phyloP scores from a whole-genome alignment of 805 yeast species.

The Metschnikowia dekortorum region DNA sequence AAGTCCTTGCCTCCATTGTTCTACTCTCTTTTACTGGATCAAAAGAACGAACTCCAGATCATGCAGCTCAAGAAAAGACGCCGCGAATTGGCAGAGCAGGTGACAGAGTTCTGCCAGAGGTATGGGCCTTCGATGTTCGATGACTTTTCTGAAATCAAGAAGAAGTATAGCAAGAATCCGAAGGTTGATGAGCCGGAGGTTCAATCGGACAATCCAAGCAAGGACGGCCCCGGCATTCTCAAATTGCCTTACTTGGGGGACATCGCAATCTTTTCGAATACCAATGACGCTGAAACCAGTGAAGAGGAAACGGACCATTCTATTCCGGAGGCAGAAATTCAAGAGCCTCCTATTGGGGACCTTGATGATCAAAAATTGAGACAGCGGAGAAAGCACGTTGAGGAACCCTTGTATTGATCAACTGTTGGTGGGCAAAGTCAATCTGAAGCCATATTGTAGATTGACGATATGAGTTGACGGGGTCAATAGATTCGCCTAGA shows the following conservation, averaged over 20 bases:
- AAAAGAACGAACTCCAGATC: slow-evolving; percentile 28
- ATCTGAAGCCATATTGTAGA: no score
- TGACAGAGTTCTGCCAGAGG: slow-evolving; percentile 31
- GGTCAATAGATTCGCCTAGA: no score
- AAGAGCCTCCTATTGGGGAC: not conserved
- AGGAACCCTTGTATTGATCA: not conserved
- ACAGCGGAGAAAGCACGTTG: not conserved
- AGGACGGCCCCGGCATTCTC: slow-evolving; percentile 1
- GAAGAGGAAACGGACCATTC: not conserved
- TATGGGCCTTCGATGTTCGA: slow-evolving; percentile 38
- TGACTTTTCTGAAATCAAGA: slow-evolving; percentile 28
- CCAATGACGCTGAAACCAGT: not conserved
- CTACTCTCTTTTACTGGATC: slow-evolving; percentile 28
- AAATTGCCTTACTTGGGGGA: slow-evolving; percentile 23
- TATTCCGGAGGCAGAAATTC: not conserved
- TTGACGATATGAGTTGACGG: no score
- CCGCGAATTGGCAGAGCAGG: slow-evolving; percentile 23
- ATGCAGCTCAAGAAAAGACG: slow-evolving; percentile 28
- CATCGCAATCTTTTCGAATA: slow-evolving; percentile 27
- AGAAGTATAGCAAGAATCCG: not conserved
- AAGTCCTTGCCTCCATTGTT: slow-evolving; percentile 37
- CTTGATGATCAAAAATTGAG: not conserved
- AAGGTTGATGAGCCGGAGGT: not conserved
- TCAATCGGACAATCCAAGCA: not conserved
- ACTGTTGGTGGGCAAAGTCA: no score